phyloP scores from a whole-genome alignment of 805 yeast species.

The Candida saitoana region DNA sequence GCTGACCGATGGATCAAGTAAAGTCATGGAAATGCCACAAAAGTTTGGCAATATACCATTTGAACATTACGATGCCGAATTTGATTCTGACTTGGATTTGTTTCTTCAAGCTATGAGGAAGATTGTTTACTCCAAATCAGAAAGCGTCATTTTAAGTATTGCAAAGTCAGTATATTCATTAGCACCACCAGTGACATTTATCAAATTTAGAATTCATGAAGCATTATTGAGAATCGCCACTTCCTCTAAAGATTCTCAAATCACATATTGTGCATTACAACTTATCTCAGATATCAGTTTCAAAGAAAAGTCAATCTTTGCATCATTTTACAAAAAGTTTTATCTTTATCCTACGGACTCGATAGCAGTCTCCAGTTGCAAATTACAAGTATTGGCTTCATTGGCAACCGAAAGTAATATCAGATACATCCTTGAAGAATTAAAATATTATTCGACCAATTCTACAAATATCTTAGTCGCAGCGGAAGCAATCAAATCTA shows the following conservation, averaged over 20 bases:
- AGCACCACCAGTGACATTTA: conserved; percentile 53
- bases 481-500: conserved; percentile 52
- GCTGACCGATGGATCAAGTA: conserved; percentile 24
- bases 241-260: conserved; percentile 19
- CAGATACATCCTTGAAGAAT: conserved; percentile 51
- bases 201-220: conserved; percentile 45
- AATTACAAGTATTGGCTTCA: conserved; percentile 57
- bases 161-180: conserved; percentile 54
- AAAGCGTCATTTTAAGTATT: conserved; percentile 58
- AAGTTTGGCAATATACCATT: conserved; percentile 21
- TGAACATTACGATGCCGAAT: conserved; percentile 30
- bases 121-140: conserved; percentile 50
- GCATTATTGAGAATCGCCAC: conserved; percentile 45
- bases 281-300: conserved; percentile 39
- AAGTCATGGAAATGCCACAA: conserved; percentile 41
- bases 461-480: conserved; percentile 19
- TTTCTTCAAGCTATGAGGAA: conserved; percentile 47
- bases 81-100: conserved; percentile 54
- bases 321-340: conserved; percentile 42
- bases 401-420: conserved; percentile 54
- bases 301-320: conserved; percentile 29
- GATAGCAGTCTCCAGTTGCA: conserved; percentile 41
- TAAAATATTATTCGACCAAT: conserved; percentile 47
- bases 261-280: conserved; percentile 38
- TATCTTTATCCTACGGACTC: conserved; percentile 56